A percentile compares a stretch with the other conserved stretches of the same genome.
Conservation (phyloP, 805 yeast species). For the Pachysolen tannophilus region DNA sequence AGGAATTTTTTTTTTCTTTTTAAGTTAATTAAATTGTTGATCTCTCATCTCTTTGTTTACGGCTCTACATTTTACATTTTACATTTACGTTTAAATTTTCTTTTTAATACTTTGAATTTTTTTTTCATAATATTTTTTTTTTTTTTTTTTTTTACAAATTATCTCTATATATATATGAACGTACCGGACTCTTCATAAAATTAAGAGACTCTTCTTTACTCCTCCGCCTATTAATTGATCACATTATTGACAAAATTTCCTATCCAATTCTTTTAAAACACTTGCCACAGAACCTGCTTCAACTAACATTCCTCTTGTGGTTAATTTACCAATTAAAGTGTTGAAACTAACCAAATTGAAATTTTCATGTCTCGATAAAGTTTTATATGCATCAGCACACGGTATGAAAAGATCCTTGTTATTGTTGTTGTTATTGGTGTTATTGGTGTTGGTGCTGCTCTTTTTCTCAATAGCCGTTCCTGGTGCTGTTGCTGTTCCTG, state of each 20-base stretch:
- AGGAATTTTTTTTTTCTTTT: too few relatives aligned
- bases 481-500: conserved; percentile 1
- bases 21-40: too few relatives aligned
- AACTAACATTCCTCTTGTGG: conserved; percentile 81
- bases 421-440: conserved; percentile 5
- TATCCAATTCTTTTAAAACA: conserved; percentile 73
- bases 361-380: conserved; percentile 73
- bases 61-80: too few relatives aligned
- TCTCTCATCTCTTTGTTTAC: too few relatives aligned
- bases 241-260: conserved; percentile 31
- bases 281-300: conserved; percentile 89
- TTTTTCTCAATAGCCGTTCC: conserved; percentile 2
- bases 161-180: neutral
- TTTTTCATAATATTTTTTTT: too few relatives aligned
- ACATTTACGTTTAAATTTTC: too few relatives aligned
- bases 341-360: conserved; percentile 69
- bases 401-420: conserved; percentile 49
- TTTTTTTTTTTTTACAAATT: too few relatives aligned
- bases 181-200: conserved; percentile 1
- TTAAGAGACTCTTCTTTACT: conserved; percentile 1
- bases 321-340: conserved; percentile 63
- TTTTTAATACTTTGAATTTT: too few relatives aligned
- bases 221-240: neutral
- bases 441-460: conserved; percentile 8
- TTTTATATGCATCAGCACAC: conserved; percentile 83